Evolutionary conservation across 805 yeast genomes (phyloP).

Genomic region (Saccharomyces kudriavzevii): DNA sequence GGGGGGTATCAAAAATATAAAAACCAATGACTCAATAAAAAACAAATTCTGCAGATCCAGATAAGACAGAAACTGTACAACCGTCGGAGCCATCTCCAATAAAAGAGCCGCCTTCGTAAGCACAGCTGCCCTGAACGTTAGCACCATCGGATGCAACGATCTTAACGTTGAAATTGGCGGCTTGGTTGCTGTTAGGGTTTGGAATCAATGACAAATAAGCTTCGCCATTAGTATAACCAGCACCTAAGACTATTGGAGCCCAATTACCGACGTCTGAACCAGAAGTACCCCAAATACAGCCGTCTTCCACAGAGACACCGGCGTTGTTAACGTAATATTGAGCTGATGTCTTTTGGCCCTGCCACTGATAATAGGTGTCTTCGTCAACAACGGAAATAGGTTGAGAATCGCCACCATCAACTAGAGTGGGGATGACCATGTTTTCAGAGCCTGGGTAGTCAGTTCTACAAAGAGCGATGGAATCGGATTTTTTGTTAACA

Average conservation of each 20-base stretch:
- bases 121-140: constrained; percentile 65
- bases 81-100: constrained; percentile 56
- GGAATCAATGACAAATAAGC: constrained; percentile 87
- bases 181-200: constrained; percentile 75
- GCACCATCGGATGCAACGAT: constrained; percentile 67
- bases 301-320: constrained; percentile 82
- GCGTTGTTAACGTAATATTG: constrained; percentile 97
- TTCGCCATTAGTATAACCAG: constrained; percentile 66
- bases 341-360: constrained; percentile 75
- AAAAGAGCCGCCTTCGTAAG: constrained; percentile 70
- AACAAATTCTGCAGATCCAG: constrained; percentile 50
- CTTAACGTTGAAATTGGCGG: constrained; percentile 67
- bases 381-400: constrained; percentile 76
- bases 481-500: constrained; percentile 50
- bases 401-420: constrained; percentile 54
- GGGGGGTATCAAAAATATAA: neutral
- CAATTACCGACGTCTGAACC: constrained; percentile 89
- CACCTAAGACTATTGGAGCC: constrained; percentile 95
- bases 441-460: constrained; percentile 99
- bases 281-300: constrained; percentile 86
- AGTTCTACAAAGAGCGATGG: constrained; percentile 91
- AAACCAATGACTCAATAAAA: constrained; percentile 28
- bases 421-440: constrained; percentile 91
- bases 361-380: constrained; percentile 72
- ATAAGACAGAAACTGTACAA: constrained; percentile 39